Base-by-base conservation (phyloP, 805 yeast species). In the Cyberlindnera nakhonratchasimensis region DNA sequence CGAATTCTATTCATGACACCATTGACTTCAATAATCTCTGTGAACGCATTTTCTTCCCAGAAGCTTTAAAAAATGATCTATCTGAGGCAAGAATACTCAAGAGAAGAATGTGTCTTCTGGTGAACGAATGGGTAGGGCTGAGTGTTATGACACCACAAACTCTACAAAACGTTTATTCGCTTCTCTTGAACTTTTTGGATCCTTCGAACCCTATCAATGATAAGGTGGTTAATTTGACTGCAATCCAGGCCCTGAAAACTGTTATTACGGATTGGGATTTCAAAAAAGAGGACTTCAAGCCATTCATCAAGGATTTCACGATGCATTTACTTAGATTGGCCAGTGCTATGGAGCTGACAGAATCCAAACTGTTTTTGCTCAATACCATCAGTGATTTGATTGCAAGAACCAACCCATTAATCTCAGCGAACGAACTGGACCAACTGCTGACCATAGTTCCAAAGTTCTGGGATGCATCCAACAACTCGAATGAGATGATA, bases 261-360 rank as follows among this genome's bases (percentile, higher is more conserved):
- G 70, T 86, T 37, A 69, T 91, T 24, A 90, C 87, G 47, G 96
- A 89, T 54, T 87, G 95, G 86, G 90, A 86, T 46, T 90, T 91
- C 61, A 71, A 79, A 29, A 82, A 86, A 46, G 67, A 65, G 13
- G 79, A 69, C 23, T 87, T 93, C 54, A 64, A 74, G 48, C 87
- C 91, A 1, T 89, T 65, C 55, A 66, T 85, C 40, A 71, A 75
- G 22, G 69, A 69, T 1, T 73, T 75, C 30, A 71, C 85, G 10
- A 52, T 63, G 3, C 59, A 71, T n/a, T 57, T 80, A 12, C 59
- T 88, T 24, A 61, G 61, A 8, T 55, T 85, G 16, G 56, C 88
- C 29, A 64, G 69, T 7, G 65, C 66, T 6, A 70, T 82, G 43
- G 69, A 71, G 20, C 63, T 77, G 36, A 76, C 90, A 0, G 97